A percentile compares a stretch with the other conserved stretches of the same genome.
Evolutionary conservation across 2,329 filamentous ascomycete genomes (phyloP).

Genomic region (Aspergillus fischeri): DNA sequence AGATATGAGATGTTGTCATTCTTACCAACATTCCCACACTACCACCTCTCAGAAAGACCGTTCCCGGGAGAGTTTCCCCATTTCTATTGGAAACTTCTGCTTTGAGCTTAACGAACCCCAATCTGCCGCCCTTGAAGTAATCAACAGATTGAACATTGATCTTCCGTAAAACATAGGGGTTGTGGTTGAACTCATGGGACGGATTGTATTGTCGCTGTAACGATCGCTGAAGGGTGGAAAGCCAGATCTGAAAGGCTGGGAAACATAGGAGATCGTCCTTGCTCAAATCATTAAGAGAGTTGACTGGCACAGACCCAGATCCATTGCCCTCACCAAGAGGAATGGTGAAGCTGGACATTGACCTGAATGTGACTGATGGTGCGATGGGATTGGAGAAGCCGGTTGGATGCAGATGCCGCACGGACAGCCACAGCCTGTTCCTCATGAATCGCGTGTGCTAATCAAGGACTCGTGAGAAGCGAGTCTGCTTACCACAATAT

Average conservation of each 20-base stretch:
- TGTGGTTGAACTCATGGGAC: constrained; percentile 48
- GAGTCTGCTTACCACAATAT: neutral
- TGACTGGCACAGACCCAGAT: constrained; percentile 36
- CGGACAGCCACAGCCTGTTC: constrained; percentile 10
- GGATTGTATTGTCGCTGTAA: constrained; percentile 44
- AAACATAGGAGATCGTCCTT: constrained; percentile 46
- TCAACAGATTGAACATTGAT: constrained; percentile 55
- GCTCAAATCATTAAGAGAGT: constrained; percentile 41
- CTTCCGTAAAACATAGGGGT: constrained; percentile 49
- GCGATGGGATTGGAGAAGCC: neutral
- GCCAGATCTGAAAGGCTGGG: constrained; percentile 54
- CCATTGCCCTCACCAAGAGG: constrained; percentile 21
- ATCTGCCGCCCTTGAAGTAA: constrained; percentile 45
- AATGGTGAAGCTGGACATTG: constrained; percentile 44
- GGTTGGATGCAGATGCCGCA: constrained; percentile 5
- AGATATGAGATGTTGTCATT: neutral
- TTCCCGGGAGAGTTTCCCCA: constrained; percentile 51
- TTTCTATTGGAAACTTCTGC: constrained; percentile 50
- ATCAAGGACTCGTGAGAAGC: neutral
- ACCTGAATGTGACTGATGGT: constrained; percentile 1
- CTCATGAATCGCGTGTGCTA: constrained; percentile 1
- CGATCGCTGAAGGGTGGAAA: constrained; percentile 47
- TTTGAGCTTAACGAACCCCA: constrained; percentile 57
- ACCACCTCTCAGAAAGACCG: constrained; percentile 55
- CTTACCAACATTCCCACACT: constrained; percentile 55